Percentiles rank a stretch among this genome's conserved stretches.
These are phyloP conservation scores for Trypanosoma melophagium DNA, from an alignment of 208 protist species.

Conservation along the genomic window DNA sequence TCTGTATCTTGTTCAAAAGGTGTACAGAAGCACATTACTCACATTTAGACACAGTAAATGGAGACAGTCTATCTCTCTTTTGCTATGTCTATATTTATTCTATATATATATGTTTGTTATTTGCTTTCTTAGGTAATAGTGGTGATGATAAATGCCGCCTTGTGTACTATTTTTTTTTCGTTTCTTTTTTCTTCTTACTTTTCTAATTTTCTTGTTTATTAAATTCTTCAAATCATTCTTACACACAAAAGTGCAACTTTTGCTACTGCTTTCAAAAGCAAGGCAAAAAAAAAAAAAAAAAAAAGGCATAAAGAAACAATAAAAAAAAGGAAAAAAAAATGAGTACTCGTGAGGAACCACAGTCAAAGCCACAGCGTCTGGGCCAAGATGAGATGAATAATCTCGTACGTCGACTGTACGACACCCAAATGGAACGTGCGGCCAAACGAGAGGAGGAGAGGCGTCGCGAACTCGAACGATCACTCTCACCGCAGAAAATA, in stretches of 20 bases:
- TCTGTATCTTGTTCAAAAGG: too few species aligned
- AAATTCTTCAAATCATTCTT: background rate
- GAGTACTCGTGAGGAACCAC: constrained; percentile 21
- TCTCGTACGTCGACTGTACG: constrained; percentile 78
- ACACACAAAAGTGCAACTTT: too few species aligned
- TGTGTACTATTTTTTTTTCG: too few species aligned
- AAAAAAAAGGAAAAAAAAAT: constrained; percentile 12
- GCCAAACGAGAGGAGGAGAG: constrained; percentile 65
- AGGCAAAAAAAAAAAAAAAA: background rate
- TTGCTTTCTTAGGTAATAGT: too few species aligned
- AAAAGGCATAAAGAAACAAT: constrained; percentile 23
- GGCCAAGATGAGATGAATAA: constrained; percentile 54
- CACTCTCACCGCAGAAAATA: constrained; percentile 6
- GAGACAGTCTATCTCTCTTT: too few species aligned
- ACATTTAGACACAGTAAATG: too few species aligned
- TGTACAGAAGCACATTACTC: too few species aligned
- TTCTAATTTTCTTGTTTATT: constrained; percentile 12
- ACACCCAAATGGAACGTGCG: constrained; percentile 71
- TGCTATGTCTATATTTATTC: too few species aligned
- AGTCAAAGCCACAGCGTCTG: constrained; percentile 29
- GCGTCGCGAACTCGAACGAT: constrained; percentile 41
- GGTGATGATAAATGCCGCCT: too few species aligned
- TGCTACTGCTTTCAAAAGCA: too few species aligned
- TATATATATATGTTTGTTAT: too few species aligned
- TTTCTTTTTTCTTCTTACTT: constrained; percentile 17